A percentile compares a stretch with the other conserved stretches of the same genome.
These are phyloP conservation scores for Mercurialis annua DNA, from an alignment of 345 rosid genomes.

Conservation along the genomic window DNA sequence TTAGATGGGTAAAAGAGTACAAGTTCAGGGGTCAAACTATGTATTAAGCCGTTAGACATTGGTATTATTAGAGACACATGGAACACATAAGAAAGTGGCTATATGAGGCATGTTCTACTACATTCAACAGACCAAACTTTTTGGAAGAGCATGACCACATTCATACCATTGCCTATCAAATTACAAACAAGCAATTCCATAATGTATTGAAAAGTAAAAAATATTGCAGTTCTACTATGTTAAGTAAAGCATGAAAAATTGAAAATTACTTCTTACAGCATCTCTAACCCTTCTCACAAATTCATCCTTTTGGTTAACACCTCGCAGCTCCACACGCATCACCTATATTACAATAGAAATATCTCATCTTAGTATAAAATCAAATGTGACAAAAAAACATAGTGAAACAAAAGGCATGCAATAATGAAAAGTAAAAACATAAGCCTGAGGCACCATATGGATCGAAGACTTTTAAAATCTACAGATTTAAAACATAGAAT, in stretches of 20 bases:
- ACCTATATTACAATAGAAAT: conserved; percentile 42
- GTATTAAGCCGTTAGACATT: no score
- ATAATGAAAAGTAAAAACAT: background rate
- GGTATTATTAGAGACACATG: background rate
- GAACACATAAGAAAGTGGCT: background rate
- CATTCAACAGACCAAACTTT: background rate
- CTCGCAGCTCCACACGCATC: conserved; percentile 59
- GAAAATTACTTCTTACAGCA: conserved; percentile 58
- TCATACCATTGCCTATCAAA: background rate
- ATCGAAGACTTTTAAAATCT: no score
- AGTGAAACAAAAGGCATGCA: background rate
- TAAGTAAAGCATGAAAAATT: background rate
- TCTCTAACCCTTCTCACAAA: conserved; percentile 69
- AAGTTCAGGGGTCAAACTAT: no score
- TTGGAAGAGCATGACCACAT: background rate
- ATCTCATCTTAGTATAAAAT: conserved; percentile 7
- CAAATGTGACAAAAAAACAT: background rate
- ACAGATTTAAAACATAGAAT: no score
- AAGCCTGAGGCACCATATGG: background rate
- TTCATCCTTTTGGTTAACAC: conserved; percentile 56
- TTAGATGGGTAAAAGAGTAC: no score
- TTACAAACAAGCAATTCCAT: background rate
- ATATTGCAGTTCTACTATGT: background rate
- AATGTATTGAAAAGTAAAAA: background rate
- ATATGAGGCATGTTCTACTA: background rate